Base-by-base conservation (phyloP, 106 monocot species). In the Allium sativum region DNA sequence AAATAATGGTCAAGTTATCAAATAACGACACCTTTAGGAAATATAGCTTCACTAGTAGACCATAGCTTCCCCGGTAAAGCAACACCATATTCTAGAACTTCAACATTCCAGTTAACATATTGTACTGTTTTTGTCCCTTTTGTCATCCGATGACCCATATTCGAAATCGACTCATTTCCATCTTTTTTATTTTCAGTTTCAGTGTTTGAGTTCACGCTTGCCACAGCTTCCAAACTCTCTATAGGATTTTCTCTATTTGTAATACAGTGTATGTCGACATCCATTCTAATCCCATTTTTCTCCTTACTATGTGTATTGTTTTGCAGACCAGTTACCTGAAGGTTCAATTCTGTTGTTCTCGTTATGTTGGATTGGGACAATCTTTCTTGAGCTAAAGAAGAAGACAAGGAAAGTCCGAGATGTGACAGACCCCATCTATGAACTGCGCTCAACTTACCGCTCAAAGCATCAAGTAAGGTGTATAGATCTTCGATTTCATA, bases 401-500 rank as follows among this genome's bases (percentile, higher is more conserved):
- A 62, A 45, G 71, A 67, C 66, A 81, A 68, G 41, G 42, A 65
- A 40, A 89, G 60, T 8, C 86, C 89, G 63, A 94, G 89, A 78
- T 94, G 56, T 56, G 66, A 71, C 46, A 74, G 42, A 9, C 82
- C 89, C 89, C 89, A 94, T 65, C 62, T 81, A 68, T 83, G 86
- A 42, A 94, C 69, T 64, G 93, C 82, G 72, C 83, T 94, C 46
- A 81, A 58, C 65, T 83, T 86, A 4, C 80, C 83, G 31, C 76
- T 79, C 42, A 94, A 63, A 67, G 93, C 93, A 81, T 94, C 86
- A 41, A 81, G 13, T 20, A 94, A 65, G 10, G 72, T 40, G 66
- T 76, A 80, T 62, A 94, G 42, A 56, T 94, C 93, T 67, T 21
- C 75, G 40, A 86, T 81, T 18, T 94, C 78, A 68, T 94, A 86